Percentiles rank a stretch among this genome's conserved stretches.
Conservation (phyloP, 345 rosid species). For the Moricandia arvensis region DNA sequence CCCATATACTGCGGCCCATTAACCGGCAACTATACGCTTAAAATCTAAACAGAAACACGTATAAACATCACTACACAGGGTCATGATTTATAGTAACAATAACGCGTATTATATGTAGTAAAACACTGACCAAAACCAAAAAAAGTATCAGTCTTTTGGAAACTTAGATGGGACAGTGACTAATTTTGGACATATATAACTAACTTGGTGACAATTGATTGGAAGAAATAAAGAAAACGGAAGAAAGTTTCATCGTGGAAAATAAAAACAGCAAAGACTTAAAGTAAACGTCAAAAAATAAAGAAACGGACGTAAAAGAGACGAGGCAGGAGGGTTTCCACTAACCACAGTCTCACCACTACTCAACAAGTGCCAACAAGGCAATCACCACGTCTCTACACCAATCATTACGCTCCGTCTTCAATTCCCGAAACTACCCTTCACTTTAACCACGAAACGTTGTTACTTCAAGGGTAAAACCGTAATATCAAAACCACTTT, state of each 20-base stretch:
- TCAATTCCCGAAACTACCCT: conserved; percentile 1
- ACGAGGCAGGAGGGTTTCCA: conserved; percentile 6
- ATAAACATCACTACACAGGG: not conserved
- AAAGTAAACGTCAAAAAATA: not conserved
- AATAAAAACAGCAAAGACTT: not conserved
- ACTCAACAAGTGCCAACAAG: conserved; percentile 4
- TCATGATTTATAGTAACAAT: not conserved
- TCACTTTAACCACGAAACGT: not conserved
- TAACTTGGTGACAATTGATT: not conserved
- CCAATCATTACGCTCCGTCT: conserved; percentile 6
- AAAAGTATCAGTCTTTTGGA: not conserved
- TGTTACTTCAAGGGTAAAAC: not conserved
- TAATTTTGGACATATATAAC: too few species aligned
- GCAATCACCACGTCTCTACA: conserved; percentile 6
- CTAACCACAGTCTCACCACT: conserved; percentile 10
- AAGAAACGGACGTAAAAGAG: conserved; percentile 18
- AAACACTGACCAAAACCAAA: not conserved
- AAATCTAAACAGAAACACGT: not conserved
- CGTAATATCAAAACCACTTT: not conserved
- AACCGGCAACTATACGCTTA: too few species aligned
- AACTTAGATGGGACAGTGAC: not conserved
- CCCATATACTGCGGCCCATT: not conserved
- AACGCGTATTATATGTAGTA: not conserved
- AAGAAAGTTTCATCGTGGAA: conserved; percentile 9
- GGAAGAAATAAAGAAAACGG: not conserved